Conservation (phyloP, 164 flowering plant species). For the Nymphaea colorata region DNA sequence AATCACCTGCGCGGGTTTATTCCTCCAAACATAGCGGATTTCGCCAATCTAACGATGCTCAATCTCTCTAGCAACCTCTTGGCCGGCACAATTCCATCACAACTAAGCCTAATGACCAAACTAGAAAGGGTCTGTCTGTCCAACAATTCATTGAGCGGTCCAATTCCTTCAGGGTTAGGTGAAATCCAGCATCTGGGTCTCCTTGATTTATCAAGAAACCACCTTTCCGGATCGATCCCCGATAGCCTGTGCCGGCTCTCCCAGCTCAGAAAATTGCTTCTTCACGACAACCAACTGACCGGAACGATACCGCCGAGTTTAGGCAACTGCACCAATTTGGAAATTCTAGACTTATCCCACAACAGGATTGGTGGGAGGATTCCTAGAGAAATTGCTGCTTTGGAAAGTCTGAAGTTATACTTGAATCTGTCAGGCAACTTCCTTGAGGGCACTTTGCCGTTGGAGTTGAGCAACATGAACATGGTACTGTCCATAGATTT, state of each 20-base stretch:
- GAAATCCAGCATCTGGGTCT: slow-evolving; percentile 68
- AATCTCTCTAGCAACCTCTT: slow-evolving; percentile 71
- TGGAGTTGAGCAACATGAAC: slow-evolving; percentile 86
- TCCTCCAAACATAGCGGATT: slow-evolving; percentile 62
- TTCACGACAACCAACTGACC: slow-evolving; percentile 53
- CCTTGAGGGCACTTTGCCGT: slow-evolving; percentile 52
- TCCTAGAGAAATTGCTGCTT: slow-evolving; percentile 62
- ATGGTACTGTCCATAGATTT: slow-evolving; percentile 79
- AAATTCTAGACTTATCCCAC: slow-evolving; percentile 68
- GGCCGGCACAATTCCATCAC: slow-evolving; percentile 58
- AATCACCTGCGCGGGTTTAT: slow-evolving; percentile 64
- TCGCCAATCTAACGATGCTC: slow-evolving; percentile 64
- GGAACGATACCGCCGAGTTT: slow-evolving; percentile 67
- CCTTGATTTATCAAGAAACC: slow-evolving; percentile 66
- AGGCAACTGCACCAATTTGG: slow-evolving; percentile 64
- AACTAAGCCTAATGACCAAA: slow-evolving; percentile 33
- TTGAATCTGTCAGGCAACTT: slow-evolving; percentile 65
- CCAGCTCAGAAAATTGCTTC: slow-evolving; percentile 63
- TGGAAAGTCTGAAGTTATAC: slow-evolving; percentile 67
- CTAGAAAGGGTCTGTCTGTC: slow-evolving; percentile 70
- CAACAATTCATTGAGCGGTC: slow-evolving; percentile 57
- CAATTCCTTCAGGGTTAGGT: slow-evolving; percentile 54
- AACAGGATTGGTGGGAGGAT: slow-evolving; percentile 51
- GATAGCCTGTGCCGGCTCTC: slow-evolving; percentile 57
- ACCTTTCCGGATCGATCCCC: slow-evolving; percentile 71